Evolutionary conservation across 176 grass and related monocot genomes (phyloP).

Genomic region (Triticum monococcum): DNA sequence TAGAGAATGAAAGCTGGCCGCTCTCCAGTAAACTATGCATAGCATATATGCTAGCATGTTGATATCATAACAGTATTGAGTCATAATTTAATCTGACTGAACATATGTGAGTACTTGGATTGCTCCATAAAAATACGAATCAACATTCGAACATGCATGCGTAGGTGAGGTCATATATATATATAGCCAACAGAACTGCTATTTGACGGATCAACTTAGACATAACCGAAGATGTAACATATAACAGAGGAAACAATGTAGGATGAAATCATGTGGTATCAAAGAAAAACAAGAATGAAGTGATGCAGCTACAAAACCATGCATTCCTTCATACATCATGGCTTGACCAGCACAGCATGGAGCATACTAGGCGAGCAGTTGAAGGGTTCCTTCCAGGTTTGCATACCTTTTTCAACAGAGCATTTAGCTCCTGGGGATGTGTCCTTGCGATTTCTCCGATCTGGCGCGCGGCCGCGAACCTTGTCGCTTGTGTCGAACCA

Average conservation of each 20-base stretch:
- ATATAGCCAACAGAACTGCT: not conserved
- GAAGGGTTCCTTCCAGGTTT: not conserved
- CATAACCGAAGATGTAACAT: not conserved
- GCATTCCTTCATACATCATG: not conserved
- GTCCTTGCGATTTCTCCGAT: constrained; percentile 95
- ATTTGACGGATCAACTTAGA: not conserved
- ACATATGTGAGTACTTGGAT: not conserved
- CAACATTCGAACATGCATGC: not conserved
- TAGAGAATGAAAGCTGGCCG: not conserved
- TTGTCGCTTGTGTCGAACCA: constrained; percentile 88
- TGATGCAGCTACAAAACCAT: not conserved
- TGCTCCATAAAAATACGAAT: not conserved
- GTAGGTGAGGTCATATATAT: not conserved
- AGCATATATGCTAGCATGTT: not conserved
- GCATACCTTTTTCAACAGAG: constrained; percentile 81
- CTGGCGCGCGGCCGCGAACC: constrained; percentile 87
- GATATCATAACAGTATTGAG: not conserved
- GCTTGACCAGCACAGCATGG: not conserved
- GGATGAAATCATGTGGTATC: not conserved
- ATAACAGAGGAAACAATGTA: not conserved
- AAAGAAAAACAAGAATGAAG: not conserved
- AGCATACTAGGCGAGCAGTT: constrained; percentile 1
- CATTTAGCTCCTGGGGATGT: constrained; percentile 81
- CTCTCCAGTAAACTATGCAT: not conserved
- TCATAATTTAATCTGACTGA: not conserved